Evolutionary conservation across 352 stramenopile genomes (phyloP), one percentile per base, ranked within the genome.

Genomic region (Pythium biforme): DNA sequence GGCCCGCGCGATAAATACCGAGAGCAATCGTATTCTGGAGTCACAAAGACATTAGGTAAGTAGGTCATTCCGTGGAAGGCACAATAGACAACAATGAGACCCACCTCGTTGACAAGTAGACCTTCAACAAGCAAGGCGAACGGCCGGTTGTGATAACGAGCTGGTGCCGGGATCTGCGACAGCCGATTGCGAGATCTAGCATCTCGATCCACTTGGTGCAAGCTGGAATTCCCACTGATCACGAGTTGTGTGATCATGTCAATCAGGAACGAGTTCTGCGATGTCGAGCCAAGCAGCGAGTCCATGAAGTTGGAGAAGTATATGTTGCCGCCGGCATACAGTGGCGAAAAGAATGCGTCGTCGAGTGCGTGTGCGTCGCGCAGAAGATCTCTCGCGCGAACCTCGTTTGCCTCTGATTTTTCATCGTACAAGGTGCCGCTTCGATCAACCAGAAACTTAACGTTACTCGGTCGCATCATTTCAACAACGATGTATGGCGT

Each of bases 271-370:
- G 76, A 59, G 45, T 89, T 73, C 41, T 86, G 78, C 1, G 79
- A 86, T 14, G 77, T 83, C 4, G 73, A 79, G 0, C 81, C 81
- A 25, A 91, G 73, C 20, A 93, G 59, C 19, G 83, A 75, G 54
- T 93, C 81, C 66, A 89, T 75, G 33, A 88, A 69, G 51, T 93
- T 90, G 2, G 81, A 81, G 33, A 91, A 89, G 59, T 79, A 88
- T 46, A 93, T 79, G 55, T 89, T 76, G 0, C 83, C 81, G 0
- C 77, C 81, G 19, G 79, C 72, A 46, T 87, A 90, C 1, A 89
- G 54, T 7, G 79, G 73, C 8, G 64, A 81, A 58, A 86, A 81
- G 27, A 90, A 77, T 0, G 73, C 75, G 5, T 76, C 71, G 37
- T 90, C 81, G 10, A 90, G 54, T 22, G 68, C 74, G 33, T 86